These are phyloP conservation scores for Collybia sordida DNA, from an alignment of 768 basidiomycete genomes.

Conservation along the genomic window DNA sequence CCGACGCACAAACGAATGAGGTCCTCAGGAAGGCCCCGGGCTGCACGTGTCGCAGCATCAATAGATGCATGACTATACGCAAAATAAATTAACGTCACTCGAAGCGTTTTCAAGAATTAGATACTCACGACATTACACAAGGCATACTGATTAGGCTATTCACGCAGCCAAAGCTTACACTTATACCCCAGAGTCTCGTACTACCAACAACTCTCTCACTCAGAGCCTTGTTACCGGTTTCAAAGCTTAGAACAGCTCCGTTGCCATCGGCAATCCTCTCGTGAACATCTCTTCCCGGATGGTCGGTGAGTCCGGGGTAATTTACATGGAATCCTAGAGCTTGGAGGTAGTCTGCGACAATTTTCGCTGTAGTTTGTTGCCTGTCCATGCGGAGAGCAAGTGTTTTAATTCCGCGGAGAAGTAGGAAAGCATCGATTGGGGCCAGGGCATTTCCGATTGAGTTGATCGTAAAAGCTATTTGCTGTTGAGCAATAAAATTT, in stretches of 20 bases:
- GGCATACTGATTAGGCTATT: constrained; percentile 99
- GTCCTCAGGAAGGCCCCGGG: constrained; percentile 96
- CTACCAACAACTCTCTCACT: constrained; percentile 93
- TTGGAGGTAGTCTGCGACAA: constrained; percentile 85
- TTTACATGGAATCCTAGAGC: constrained; percentile 85
- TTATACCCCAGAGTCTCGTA: constrained; percentile 94
- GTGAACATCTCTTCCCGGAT: constrained; percentile 88
- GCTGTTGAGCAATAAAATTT: constrained; percentile 38
- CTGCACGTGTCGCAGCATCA: constrained; percentile 92
- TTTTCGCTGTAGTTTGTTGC: constrained; percentile 79
- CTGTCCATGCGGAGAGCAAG: constrained; percentile 95
- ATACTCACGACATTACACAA: constrained; percentile 96
- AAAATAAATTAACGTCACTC: constrained; percentile 5
- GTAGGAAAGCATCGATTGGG: constrained; percentile 95
- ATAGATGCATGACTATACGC: constrained; percentile 88
- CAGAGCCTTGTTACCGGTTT: constrained; percentile 86
- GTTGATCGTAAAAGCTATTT: constrained; percentile 91
- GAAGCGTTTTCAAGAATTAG: constrained; percentile 6
- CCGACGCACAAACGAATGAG: constrained; percentile 97
- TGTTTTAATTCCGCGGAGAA: constrained; percentile 94
- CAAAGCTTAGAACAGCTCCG: constrained; percentile 93
- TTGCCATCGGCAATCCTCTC: constrained; percentile 87
- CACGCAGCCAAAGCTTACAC: constrained; percentile 96
- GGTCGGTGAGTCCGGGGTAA: constrained; percentile 85
- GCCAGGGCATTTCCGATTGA: constrained; percentile 91